A percentile compares a stretch with the other conserved stretches of the same genome.
Evolutionary conservation across 352 stramenopile genomes (phyloP).

Genomic region (Globisporangium splendens): DNA sequence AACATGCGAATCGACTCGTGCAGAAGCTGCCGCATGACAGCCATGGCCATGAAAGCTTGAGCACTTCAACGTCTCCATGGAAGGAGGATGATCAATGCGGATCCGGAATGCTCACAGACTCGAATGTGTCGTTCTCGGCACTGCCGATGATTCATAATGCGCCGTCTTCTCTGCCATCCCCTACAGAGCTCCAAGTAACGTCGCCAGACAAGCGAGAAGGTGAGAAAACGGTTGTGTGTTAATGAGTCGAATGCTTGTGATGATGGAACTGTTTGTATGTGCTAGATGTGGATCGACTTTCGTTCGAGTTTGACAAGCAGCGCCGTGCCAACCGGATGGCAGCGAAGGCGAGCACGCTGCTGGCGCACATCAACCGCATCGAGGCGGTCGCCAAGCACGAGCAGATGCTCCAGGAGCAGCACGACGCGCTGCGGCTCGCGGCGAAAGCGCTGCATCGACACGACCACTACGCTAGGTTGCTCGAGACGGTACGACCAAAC

Average conservation of each 20-base stretch:
- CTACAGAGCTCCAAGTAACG: not conserved
- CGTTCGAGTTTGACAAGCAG: constrained; percentile 48
- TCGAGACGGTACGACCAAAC: constrained; percentile 22
- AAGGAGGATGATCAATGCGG: not conserved
- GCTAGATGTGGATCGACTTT: constrained; percentile 28
- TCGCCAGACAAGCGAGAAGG: not conserved
- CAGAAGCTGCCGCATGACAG: constrained; percentile 11
- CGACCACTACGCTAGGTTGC: constrained; percentile 36
- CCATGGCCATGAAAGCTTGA: no score
- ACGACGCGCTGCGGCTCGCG: constrained; percentile 40
- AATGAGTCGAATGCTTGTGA: not conserved
- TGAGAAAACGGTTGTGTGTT: not conserved
- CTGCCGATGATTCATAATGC: not conserved
- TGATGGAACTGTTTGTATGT: not conserved
- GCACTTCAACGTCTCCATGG: no score
- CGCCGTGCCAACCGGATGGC: constrained; percentile 30
- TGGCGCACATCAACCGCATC: constrained; percentile 50
- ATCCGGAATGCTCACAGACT: not conserved
- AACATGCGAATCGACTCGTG: constrained; percentile 29
- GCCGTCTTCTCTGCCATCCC: no score
- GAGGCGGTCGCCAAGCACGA: constrained; percentile 39
- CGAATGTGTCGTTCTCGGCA: constrained; percentile 1
- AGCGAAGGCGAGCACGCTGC: constrained; percentile 32
- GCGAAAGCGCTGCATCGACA: constrained; percentile 40
- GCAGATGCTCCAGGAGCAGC: constrained; percentile 23